Evolutionary conservation across 176 grass and related monocot species (phyloP).

Genomic region (Dendrocalamus sinicus): DNA sequence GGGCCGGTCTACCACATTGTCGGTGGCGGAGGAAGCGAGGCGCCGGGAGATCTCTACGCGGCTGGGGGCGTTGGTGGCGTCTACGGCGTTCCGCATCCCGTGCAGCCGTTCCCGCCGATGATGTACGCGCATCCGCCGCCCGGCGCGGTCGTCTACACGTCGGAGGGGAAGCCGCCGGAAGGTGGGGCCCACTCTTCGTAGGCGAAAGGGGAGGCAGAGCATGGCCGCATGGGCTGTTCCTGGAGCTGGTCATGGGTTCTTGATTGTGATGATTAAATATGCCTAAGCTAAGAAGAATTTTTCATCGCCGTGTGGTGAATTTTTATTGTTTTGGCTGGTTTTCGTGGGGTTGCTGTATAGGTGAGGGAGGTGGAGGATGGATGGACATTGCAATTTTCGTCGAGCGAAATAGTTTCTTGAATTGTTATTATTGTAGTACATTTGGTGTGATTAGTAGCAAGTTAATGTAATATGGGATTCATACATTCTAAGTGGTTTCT

Average conservation of each 20-base stretch:
- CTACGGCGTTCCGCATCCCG: slow-evolving; percentile 49
- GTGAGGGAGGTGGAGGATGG: slow-evolving; percentile 34
- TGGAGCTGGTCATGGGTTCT: background rate
- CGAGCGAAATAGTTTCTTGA: slow-evolving; percentile 40
- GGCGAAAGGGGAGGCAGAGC: slow-evolving; percentile 6
- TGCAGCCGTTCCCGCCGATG: slow-evolving; percentile 53
- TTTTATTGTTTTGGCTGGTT: slow-evolving; percentile 33
- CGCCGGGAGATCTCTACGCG: slow-evolving; percentile 42
- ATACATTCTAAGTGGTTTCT: slow-evolving; percentile 30
- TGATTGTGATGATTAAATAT: slow-evolving; percentile 37
- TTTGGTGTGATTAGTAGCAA: slow-evolving; percentile 37
- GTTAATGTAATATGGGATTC: slow-evolving; percentile 37
- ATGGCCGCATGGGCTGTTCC: slow-evolving; percentile 19
- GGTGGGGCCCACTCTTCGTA: slow-evolving; percentile 46
- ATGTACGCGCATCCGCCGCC: slow-evolving; percentile 36
- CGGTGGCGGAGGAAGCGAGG: slow-evolving; percentile 44
- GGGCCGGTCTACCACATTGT: slow-evolving; percentile 51
- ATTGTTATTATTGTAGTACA: slow-evolving; percentile 34
- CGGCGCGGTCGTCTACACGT: slow-evolving; percentile 18
- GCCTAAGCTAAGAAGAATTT: slow-evolving; percentile 41
- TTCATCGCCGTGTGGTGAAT: slow-evolving; percentile 27
- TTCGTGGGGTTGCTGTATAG: slow-evolving; percentile 52
- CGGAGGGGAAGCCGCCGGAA: slow-evolving; percentile 44
- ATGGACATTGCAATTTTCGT: slow-evolving; percentile 52
- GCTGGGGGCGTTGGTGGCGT: slow-evolving; percentile 31